These are phyloP conservation scores for Boletus barrowsii DNA, from an alignment of 768 basidiomycete genomes.

Conservation along the genomic window DNA sequence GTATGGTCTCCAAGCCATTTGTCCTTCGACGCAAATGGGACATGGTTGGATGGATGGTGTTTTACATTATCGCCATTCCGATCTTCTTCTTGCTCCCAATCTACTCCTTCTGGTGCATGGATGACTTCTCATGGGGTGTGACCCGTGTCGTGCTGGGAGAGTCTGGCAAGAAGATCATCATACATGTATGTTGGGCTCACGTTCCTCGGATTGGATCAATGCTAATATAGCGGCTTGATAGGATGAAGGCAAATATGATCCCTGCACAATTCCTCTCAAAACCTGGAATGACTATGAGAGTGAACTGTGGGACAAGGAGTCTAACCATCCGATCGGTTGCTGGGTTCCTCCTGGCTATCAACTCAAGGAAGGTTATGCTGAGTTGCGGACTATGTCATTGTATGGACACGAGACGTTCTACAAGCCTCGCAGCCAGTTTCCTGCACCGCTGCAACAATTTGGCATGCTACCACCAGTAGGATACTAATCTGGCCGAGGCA, in stretches of 20 bases:
- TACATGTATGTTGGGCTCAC: slow-evolving; percentile 63
- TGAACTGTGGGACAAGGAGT: slow-evolving; percentile 96
- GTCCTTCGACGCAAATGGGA: slow-evolving; percentile 94
- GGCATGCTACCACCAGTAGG: slow-evolving; percentile 57
- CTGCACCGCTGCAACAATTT: slow-evolving; percentile 63
- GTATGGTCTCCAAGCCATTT: slow-evolving; percentile 95
- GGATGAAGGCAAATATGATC: slow-evolving; percentile 99
- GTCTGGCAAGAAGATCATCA: slow-evolving; percentile 90
- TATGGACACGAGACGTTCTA: slow-evolving; percentile 89
- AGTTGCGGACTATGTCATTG: slow-evolving; percentile 74
- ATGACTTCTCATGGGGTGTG: slow-evolving; percentile 95
- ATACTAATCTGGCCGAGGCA: slow-evolving; percentile 76
- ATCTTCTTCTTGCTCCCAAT: slow-evolving; percentile 90
- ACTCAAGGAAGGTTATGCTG: slow-evolving; percentile 71
- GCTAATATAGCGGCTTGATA: slow-evolving; percentile 28
- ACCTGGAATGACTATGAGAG: slow-evolving; percentile 97
- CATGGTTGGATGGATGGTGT: slow-evolving; percentile 96
- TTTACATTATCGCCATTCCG: slow-evolving; percentile 94
- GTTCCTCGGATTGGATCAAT: not conserved
- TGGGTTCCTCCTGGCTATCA: slow-evolving; percentile 80
- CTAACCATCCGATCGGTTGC: slow-evolving; percentile 91
- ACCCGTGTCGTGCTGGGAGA: slow-evolving; percentile 94
- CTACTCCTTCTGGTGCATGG: slow-evolving; percentile 98
- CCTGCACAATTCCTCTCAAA: slow-evolving; percentile 88
- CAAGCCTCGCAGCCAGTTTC: slow-evolving; percentile 71